Evolutionary conservation across 495 filamentous ascomycete species (phyloP), one percentile per base, ranked within the genome.

Genomic region (Darksidea phi): DNA sequence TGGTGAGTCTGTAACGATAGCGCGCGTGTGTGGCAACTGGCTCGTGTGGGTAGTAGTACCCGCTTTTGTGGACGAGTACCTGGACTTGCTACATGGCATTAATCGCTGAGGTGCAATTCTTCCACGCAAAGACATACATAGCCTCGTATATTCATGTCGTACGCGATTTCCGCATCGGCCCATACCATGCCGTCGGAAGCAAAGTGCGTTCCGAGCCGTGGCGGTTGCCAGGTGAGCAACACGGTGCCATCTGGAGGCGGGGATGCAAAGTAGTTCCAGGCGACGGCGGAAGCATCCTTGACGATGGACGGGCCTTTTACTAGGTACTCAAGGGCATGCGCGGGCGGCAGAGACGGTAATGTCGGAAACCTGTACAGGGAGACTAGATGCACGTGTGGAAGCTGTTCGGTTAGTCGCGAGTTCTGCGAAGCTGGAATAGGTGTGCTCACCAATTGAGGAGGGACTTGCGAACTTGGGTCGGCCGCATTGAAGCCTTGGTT

Each of bases 151-250:
- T 91, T 85, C 48, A 88, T 83, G 42, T 79, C 81, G 56, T 83
- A 88, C 15, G 80, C 84, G 51, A 84, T 77, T 73, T 97, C 93
- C 13, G 81, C 78, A 66, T 89, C 87, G 5, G 85, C 82, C 93
- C 93, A 98, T 48, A 96, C 76, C 69, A 90, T 93, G 13, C 94
- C 94, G 80, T 98, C 93, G 59, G 86, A 95, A 20, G 94, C 85
- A 67, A 89, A 92, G 48, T 84, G 83, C 2, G 79, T 80, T 17
- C 66, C 54, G 18, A 58, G 41, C 17, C 82, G 84, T 52, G 90
- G 75, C 0, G 92, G 88, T 71, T 95, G 90, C 93, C 92, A 97
- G 37, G 86, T 87, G 21, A 97, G 79, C 70, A 91, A 81, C 25
- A 95, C 80, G 17, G 84, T 85, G 10, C 91, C 91, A 75, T 95